Conservation (phyloP, 2,329 filamentous ascomycete genomes). For the Penicillium sp. region DNA sequence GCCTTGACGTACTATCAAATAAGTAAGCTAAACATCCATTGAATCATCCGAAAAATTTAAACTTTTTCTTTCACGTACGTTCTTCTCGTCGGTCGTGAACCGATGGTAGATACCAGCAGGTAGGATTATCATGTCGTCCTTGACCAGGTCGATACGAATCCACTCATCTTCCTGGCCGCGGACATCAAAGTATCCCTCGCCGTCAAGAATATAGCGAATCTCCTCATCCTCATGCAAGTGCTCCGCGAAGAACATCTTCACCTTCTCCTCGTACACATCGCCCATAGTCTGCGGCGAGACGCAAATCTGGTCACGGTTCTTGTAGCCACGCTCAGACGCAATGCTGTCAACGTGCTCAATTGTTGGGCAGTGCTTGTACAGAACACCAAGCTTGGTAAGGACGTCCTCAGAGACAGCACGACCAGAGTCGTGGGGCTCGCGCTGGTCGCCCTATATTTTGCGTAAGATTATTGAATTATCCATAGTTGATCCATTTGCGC, state of each 20-base stretch:
- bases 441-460: conserved; percentile 80
- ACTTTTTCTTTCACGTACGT: conserved; percentile 61
- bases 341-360: conserved; percentile 71
- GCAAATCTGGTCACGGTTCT: conserved; percentile 90
- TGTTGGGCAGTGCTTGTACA: conserved; percentile 70
- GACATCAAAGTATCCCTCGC: conserved; percentile 91
- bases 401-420: conserved; percentile 64
- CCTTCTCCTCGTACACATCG: conserved; percentile 85
- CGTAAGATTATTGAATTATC: conserved; percentile 6
- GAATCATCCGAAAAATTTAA: neutral
- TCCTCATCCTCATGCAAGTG: conserved; percentile 98
- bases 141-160: conserved; percentile 82
- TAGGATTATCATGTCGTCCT: conserved; percentile 87
- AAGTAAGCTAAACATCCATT: neutral
- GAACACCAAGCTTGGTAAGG: conserved; percentile 74
- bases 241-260: conserved; percentile 91
- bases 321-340: conserved; percentile 76
- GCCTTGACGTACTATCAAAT: conserved; percentile 79
- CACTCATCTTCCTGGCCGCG: conserved; percentile 79
- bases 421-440: conserved; percentile 84
- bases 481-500: conserved; percentile 7
- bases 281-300: conserved; percentile 87
- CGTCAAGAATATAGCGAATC: conserved; percentile 90
- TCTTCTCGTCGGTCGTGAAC: conserved; percentile 89
- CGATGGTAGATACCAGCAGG: conserved; percentile 96